phyloP scores from a whole-genome alignment of 306 rosid genomes.

The Corylus avellana region DNA sequence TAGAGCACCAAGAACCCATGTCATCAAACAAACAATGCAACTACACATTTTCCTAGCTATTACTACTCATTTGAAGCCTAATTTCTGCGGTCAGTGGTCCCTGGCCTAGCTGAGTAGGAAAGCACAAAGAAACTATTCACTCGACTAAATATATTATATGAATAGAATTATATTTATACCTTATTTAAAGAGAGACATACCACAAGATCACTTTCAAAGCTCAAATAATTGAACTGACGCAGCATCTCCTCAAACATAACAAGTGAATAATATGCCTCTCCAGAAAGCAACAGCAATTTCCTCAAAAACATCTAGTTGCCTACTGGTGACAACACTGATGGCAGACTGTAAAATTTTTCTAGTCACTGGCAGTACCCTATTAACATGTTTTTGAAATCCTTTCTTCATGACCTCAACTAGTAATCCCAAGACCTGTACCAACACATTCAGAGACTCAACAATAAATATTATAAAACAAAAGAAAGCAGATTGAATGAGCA shows the following conservation, averaged over 20 bases:
- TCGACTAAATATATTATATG: not conserved
- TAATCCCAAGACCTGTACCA: conserved; percentile 75
- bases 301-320: conserved; percentile 37
- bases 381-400: conserved; percentile 52
- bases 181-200: conserved; percentile 35
- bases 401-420: conserved; percentile 66
- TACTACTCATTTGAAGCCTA: not conserved
- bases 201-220: conserved; percentile 63
- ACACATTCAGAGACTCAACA: conserved; percentile 18
- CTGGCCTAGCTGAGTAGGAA: not conserved
- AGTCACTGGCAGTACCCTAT: conserved; percentile 56
- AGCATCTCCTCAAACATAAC: conserved; percentile 86
- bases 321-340: conserved; percentile 34
- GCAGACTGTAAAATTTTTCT: conserved; percentile 53
- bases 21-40: not conserved
- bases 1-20: not conserved
- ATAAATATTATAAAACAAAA: conserved; percentile 10
- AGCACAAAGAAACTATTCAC: not conserved
- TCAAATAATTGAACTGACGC: conserved; percentile 52
- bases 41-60: not conserved
- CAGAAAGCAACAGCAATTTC: conserved; percentile 62
- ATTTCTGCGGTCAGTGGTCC: not conserved
- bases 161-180: no score
- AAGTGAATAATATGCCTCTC: conserved; percentile 80
- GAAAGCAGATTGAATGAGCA: not conserved